A percentile compares a stretch with the other conserved stretches of the same genome.
Conservation (phyloP, 768 basidiomycete species). For the Boletus insuetus region DNA sequence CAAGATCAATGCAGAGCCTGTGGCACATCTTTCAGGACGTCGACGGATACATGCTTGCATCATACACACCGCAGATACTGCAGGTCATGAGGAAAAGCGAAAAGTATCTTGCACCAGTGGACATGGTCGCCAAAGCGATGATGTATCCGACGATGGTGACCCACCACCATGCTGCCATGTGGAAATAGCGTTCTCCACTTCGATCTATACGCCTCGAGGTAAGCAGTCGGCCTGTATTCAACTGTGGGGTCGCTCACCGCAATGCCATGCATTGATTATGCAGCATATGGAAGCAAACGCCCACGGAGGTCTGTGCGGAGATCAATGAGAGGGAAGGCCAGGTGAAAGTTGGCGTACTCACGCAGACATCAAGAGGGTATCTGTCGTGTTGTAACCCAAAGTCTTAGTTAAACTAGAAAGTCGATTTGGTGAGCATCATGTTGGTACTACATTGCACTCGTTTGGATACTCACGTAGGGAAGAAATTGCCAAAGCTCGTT, state of each 20-base stretch:
- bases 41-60: background rate
- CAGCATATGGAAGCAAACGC: slow-evolving; percentile 49
- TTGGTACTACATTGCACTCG: too few species aligned
- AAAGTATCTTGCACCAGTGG: slow-evolving; percentile 54
- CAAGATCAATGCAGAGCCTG: slow-evolving; percentile 43
- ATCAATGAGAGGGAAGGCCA: background rate
- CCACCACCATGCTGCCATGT: slow-evolving; percentile 57
- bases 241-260: slow-evolving; percentile 29
- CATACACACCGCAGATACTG: slow-evolving; percentile 43
- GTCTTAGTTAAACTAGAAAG: slow-evolving; percentile 49
- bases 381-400: slow-evolving; percentile 57
- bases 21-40: background rate
- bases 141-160: slow-evolving; percentile 57
- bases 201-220: slow-evolving; percentile 33
- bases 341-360: slow-evolving; percentile 28
- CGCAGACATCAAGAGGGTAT: slow-evolving; percentile 61
- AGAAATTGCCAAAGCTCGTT: slow-evolving; percentile 60
- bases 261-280: slow-evolving; percentile 53
- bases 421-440: background rate
- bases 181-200: slow-evolving; percentile 66
- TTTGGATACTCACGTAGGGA: slow-evolving; percentile 40
- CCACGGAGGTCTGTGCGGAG: slow-evolving; percentile 56
- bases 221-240: background rate
- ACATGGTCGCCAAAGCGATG: slow-evolving; percentile 52
- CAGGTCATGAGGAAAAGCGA: slow-evolving; percentile 62